Conservation (phyloP, 129 eudicot genomes). For the Daucus carota region DNA sequence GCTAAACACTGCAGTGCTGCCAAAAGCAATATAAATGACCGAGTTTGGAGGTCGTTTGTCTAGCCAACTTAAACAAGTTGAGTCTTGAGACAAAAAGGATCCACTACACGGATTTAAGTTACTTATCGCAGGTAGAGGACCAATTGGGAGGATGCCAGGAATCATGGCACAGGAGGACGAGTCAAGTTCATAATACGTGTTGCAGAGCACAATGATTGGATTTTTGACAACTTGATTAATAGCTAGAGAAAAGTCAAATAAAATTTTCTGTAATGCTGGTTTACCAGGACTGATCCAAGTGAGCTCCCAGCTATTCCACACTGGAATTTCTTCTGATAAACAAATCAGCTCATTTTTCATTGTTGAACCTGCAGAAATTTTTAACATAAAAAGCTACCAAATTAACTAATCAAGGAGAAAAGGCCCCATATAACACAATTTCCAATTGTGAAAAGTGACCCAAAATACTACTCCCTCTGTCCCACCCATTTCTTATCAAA, state of each 20-base stretch:
- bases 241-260: constrained; percentile 4
- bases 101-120: constrained; percentile 21
- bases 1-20: constrained; percentile 37
- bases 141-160: constrained; percentile 30
- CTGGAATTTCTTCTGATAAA: constrained; percentile 13
- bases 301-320: constrained; percentile 12
- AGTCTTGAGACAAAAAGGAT: constrained; percentile 42
- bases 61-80: constrained; percentile 52
- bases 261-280: background rate
- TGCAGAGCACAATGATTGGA: constrained; percentile 26
- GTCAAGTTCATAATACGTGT: constrained; percentile 31
- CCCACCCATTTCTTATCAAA: no score
- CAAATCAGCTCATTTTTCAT: constrained; percentile 22
- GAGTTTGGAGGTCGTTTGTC: constrained; percentile 35
- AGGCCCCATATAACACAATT: no score
- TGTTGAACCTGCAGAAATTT: constrained; percentile 26
- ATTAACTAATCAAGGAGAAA: no score
- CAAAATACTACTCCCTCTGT: no score
- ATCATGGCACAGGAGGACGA: constrained; percentile 18
- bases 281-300: constrained; percentile 21
- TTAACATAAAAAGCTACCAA: background rate
- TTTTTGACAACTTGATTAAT: background rate
- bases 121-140: constrained; percentile 36
- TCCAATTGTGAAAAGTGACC: no score
- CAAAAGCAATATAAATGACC: constrained; percentile 57